Base-by-base conservation (phyloP, 2,329 filamentous ascomycete genomes). In the Chrysoporthe austroafricana region DNA sequence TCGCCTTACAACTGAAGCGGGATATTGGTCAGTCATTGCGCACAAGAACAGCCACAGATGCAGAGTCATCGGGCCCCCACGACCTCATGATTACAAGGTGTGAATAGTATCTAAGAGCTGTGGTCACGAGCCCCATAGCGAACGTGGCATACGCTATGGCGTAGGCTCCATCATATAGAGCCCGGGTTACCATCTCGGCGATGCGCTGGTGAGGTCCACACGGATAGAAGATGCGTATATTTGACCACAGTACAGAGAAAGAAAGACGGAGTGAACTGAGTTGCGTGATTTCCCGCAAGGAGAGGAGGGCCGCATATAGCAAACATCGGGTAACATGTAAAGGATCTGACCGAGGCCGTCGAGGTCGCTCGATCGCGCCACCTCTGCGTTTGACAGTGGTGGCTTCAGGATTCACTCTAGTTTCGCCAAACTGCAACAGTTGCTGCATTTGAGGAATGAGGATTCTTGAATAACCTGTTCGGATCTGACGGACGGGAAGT, bases 161-260 rank as follows among this genome's bases (percentile, higher is more conserved):
- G 32, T 54, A 54, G 50, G 50, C 50, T 16, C 50, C 50, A 54
- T 54, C 50, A 54, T 54, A 34, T 14, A 54, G 16, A 54, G 50
- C 50, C 26, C 14, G 50, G 16, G 21, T 54, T 4, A 21, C 50
- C 50, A 54, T 54, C 50, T 34, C 32, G 50, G 5, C 13, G 21
- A 32, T 4, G 48, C 13, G 48, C 26, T 32, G 48, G 8, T 32
- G 48, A 13, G 14, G 4, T 52, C 21, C n/a, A 54, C 26, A 14
- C 26, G 26, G 50, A 16, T 11, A 34, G 32, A 14, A 32, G 50
- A 16, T 54, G 50, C 9, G 26, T 16, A 54, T 2, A 54, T 11
- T 34, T 1, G 4, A 54, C 16, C 4, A 54, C 50, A 4, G 16
- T 32, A 21, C 5, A 34, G 16, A 6, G 32, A 13, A 26, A 32